Percentiles rank a stretch among this genome's conserved stretches.
Evolutionary conservation across 2,329 filamentous ascomycete genomes (phyloP).

Genomic region (Ophiostoma quercus): DNA sequence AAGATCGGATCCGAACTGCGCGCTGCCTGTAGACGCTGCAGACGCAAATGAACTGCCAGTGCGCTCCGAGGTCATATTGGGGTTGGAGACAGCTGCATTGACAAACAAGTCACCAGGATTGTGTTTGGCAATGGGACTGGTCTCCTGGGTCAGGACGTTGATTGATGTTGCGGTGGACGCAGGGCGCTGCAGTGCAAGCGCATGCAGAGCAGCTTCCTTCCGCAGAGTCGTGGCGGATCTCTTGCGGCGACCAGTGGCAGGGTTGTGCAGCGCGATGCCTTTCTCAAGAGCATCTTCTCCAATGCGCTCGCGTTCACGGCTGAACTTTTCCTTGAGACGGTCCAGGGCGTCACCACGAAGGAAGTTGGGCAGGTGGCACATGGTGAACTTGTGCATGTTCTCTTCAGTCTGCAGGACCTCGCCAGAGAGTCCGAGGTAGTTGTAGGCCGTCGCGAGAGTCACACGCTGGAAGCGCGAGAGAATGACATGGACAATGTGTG

Average conservation of each 20-base stretch:
- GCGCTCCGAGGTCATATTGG: conserved; percentile 43
- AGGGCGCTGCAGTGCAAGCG: conserved; percentile 46
- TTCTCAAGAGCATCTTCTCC: conserved; percentile 78
- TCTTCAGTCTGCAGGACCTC: conserved; percentile 91
- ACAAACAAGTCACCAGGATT: conserved; percentile 75
- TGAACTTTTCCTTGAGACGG: conserved; percentile 89
- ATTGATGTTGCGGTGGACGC: conserved; percentile 41
- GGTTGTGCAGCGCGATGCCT: conserved; percentile 92
- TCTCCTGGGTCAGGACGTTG: conserved; percentile 40
- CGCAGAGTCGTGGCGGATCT: conserved; percentile 69
- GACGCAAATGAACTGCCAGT: conserved; percentile 32
- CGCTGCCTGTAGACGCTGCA: conserved; percentile 24
- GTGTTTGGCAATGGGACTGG: conserved; percentile 44
- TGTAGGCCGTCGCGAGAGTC: conserved; percentile 88
- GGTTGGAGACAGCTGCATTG: conserved; percentile 50
- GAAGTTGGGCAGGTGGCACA: conserved; percentile 85
- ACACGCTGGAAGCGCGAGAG: conserved; percentile 90
- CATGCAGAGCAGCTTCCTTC: conserved; percentile 73
- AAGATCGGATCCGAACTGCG: conserved; percentile 28
- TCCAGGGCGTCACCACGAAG: conserved; percentile 77
- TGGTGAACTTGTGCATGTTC: conserved; percentile 88
- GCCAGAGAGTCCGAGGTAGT: conserved; percentile 83
- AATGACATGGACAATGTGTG: conserved; percentile 97
- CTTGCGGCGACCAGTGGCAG: conserved; percentile 57
- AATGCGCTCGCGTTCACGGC: conserved; percentile 70